Evolutionary conservation across 345 rosid species (phyloP).

Genomic region (Hirschfeldia incana): DNA sequence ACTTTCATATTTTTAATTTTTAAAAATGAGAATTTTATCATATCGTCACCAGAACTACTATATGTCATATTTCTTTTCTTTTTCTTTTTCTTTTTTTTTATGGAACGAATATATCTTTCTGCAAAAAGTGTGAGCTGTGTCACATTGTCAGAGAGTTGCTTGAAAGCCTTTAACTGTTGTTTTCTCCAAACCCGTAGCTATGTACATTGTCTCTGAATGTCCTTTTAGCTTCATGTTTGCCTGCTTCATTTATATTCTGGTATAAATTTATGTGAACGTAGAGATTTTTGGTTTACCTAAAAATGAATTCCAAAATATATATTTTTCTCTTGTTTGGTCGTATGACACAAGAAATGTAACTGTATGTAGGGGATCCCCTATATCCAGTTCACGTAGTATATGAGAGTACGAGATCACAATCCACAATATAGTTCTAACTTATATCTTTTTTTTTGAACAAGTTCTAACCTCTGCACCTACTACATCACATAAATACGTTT

Average conservation of each 20-base stretch:
- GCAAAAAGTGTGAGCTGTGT: conserved; percentile 4
- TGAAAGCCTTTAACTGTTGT: background rate
- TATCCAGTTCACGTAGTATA: background rate
- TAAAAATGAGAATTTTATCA: conserved; percentile 3
- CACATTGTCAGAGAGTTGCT: conserved; percentile 18
- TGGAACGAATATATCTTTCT: background rate
- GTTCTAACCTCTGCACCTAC: background rate
- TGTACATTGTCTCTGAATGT: background rate
- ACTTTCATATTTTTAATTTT: background rate
- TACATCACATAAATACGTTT: background rate
- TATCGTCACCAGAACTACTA: no score
- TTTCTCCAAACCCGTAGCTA: background rate
- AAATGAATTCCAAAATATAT: background rate
- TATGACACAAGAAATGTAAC: background rate
- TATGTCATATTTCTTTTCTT: no score
- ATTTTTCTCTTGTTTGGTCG: background rate
- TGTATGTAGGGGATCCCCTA: background rate
- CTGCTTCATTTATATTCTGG: background rate
- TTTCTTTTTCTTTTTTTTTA: background rate
- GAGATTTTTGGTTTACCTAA: background rate
- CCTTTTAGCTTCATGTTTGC: background rate
- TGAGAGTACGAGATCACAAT: background rate
- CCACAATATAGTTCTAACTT: background rate
- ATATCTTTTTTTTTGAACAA: background rate
- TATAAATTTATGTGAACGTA: background rate